Evolutionary conservation across 1,284 basidiomycete genomes (phyloP).

Genomic region (Thecaphora frezii): DNA sequence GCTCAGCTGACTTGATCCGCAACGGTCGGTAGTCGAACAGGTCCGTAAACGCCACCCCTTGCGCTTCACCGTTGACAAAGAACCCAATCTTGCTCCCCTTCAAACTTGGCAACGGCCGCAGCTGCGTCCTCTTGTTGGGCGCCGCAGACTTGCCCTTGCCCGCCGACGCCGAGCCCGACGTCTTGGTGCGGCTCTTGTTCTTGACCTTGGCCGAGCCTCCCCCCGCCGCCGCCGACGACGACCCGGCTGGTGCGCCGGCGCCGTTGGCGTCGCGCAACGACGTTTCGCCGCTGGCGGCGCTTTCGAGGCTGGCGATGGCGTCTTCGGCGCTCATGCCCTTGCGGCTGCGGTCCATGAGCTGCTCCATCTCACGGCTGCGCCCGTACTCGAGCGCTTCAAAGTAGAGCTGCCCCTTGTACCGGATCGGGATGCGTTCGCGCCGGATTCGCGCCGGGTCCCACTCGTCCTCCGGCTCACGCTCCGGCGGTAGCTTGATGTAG

Average conservation of each 20-base stretch:
- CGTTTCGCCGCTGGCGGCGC: conserved; percentile 11
- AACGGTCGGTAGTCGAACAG: conserved; percentile 88
- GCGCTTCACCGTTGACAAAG: conserved; percentile 86
- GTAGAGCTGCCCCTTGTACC: conserved; percentile 92
- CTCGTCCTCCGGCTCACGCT: conserved; percentile 12
- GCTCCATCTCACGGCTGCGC: conserved; percentile 88
- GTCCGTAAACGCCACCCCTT: conserved; percentile 82
- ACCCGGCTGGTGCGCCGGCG: neutral
- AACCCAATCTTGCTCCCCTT: conserved; percentile 78
- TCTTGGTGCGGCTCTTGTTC: conserved; percentile 16
- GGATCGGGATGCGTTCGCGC: conserved; percentile 68
- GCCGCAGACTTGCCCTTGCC: conserved; percentile 28
- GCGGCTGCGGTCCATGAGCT: conserved; percentile 61
- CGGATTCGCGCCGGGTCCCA: conserved; percentile 42
- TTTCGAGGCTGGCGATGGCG: conserved; percentile 4
- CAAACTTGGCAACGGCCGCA: conserved; percentile 73
- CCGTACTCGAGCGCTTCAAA: conserved; percentile 92
- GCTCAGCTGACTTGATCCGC: conserved; percentile 3
- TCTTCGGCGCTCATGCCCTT: conserved; percentile 32
- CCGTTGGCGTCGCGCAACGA: conserved; percentile 11
- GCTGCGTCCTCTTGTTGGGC: conserved; percentile 43
- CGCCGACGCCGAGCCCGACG: conserved; percentile 11
- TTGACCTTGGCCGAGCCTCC: conserved; percentile 27
- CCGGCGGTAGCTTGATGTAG: conserved; percentile 79
- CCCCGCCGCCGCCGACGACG: neutral